phyloP scores from a whole-genome alignment of 1,139 yeast species.

The Blastobotrys persicus region DNA sequence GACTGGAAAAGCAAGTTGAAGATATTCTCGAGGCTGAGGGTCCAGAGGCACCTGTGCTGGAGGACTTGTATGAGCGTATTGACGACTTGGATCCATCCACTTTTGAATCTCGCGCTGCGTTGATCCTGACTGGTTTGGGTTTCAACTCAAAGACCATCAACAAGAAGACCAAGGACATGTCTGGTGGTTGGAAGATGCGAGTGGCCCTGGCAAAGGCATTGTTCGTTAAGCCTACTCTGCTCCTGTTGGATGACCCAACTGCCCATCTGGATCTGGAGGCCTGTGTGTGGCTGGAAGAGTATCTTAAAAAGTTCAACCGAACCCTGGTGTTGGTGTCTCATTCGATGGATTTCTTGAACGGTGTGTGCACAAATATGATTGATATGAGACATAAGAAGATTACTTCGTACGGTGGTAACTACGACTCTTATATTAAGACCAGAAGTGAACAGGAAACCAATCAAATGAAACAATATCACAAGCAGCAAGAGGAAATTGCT shows the following conservation, averaged over 20 bases:
- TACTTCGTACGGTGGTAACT: constrained; percentile 92
- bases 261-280: constrained; percentile 99
- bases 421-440: constrained; percentile 94
- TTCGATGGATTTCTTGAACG: constrained; percentile 98
- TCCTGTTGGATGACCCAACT: constrained; percentile 81
- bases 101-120: constrained; percentile 94
- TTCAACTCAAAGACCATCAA: constrained; percentile 81
- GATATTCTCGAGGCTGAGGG: constrained; percentile 87
- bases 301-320: constrained; percentile 89
- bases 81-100: constrained; percentile 96
- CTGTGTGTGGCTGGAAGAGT: constrained; percentile 99
- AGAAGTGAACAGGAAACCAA: constrained; percentile 91
- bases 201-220: constrained; percentile 80
- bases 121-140: constrained; percentile 95
- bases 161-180: constrained; percentile 95
- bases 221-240: constrained; percentile 30
- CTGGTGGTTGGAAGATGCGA: constrained; percentile 98
- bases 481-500: constrained; percentile 98
- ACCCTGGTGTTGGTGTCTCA: constrained; percentile 94
- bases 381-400: constrained; percentile 87
- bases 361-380: constrained; percentile 97
- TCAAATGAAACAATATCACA: constrained; percentile 95
- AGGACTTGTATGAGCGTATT: constrained; percentile 89
- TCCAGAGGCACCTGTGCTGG: constrained; percentile 85
- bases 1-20: constrained; percentile 89